Conservation (phyloP, 1,284 basidiomycete genomes). For the Pyrrhoderma noxium region DNA sequence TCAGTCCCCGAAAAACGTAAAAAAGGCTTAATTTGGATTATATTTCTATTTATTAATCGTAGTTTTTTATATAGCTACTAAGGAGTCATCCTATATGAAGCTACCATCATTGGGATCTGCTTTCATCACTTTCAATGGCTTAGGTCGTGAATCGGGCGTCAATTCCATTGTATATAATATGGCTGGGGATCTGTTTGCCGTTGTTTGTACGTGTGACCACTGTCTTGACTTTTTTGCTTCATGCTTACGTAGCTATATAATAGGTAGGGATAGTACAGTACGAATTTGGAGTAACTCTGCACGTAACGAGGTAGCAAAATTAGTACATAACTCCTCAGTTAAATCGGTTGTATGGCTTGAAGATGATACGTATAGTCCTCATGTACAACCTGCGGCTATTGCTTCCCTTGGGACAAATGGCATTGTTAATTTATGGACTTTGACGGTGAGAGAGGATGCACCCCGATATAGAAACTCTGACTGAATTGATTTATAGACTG, state of each 20-base stretch:
- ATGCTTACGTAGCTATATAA: background rate
- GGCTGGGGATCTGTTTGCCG: conserved; percentile 22
- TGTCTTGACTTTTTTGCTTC: background rate
- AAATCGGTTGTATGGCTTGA: conserved; percentile 50
- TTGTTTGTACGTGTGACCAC: conserved; percentile 21
- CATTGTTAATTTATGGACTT: conserved; percentile 49
- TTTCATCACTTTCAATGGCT: conserved; percentile 9
- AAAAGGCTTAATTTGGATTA: too few relatives aligned
- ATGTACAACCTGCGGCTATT: conserved; percentile 26
- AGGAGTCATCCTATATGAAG: background rate
- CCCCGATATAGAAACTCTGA: conserved; percentile 11
- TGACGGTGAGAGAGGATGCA: conserved; percentile 33
- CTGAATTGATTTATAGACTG: conserved; percentile 29
- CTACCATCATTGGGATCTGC: conserved; percentile 2
- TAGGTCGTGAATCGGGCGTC: conserved; percentile 16
- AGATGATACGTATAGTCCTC: conserved; percentile 32
- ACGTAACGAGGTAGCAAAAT: conserved; percentile 36
- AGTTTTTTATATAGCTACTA: too few relatives aligned
- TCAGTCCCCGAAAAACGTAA: too few relatives aligned
- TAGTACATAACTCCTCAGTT: conserved; percentile 35
- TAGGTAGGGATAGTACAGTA: conserved; percentile 48
- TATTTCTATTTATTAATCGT: too few relatives aligned
- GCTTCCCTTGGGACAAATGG: conserved; percentile 51
- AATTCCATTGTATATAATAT: conserved; percentile 19
- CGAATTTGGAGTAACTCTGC: conserved; percentile 44